Evolutionary conservation across 1,139 yeast genomes (phyloP).

Genomic region (Zygoascus sp.): DNA sequence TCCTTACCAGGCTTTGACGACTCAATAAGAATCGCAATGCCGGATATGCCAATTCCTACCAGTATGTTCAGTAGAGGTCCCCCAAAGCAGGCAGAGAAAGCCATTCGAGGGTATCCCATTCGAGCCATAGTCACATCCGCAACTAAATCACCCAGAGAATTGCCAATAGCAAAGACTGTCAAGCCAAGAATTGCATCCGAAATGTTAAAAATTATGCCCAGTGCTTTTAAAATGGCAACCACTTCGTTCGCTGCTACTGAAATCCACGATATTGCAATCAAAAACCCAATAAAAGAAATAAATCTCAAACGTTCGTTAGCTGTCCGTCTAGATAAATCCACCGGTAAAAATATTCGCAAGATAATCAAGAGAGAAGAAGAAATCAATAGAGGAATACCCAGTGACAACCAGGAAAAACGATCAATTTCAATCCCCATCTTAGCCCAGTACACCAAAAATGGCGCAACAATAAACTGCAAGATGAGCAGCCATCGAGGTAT

Average conservation of each 20-base stretch:
- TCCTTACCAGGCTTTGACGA: conserved; percentile 18
- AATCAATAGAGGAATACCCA: conserved; percentile 46
- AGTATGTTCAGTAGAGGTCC: conserved; percentile 72
- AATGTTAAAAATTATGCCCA: conserved; percentile 57
- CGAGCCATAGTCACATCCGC: conserved; percentile 79
- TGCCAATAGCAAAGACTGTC: conserved; percentile 88
- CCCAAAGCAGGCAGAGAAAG: conserved; percentile 91
- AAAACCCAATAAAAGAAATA: conserved; percentile 50
- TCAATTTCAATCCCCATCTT: conserved; percentile 7
- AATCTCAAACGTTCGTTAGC: conserved; percentile 8
- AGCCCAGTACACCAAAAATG: conserved; percentile 23
- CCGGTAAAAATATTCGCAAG: conserved; percentile 7
- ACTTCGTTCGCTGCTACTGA: conserved; percentile 73
- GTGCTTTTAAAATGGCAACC: conserved; percentile 59
- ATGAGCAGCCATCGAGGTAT: conserved; percentile 25
- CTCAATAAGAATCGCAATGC: conserved; percentile 46
- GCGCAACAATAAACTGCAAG: conserved; percentile 30
- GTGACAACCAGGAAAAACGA: conserved; percentile 16
- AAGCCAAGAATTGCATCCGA: conserved; percentile 79
- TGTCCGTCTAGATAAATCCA: conserved; percentile 13
- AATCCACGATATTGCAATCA: conserved; percentile 66
- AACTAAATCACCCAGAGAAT: conserved; percentile 83
- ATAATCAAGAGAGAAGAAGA: conserved; percentile 15
- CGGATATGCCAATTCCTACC: conserved; percentile 63
- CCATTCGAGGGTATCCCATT: conserved; percentile 89